Evolutionary conservation across 1,139 yeast genomes (phyloP).

Genomic region (Taiozyma sp.): DNA sequence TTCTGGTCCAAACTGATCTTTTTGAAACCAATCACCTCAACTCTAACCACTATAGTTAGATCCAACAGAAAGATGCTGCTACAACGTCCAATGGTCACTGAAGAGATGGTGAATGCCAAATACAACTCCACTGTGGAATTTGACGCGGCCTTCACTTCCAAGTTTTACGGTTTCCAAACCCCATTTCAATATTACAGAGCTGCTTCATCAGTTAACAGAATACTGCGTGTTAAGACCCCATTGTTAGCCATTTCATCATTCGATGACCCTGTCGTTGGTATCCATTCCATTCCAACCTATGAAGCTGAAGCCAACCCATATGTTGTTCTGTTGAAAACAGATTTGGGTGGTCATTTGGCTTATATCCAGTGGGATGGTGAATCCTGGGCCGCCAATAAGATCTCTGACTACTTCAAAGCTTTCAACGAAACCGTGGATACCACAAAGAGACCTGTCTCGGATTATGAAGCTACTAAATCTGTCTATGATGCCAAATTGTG

Average conservation of each 20-base stretch:
- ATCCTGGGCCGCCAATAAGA: slow-evolving; percentile 69
- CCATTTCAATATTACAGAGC: slow-evolving; percentile 69
- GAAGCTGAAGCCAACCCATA: slow-evolving; percentile 68
- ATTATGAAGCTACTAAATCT: slow-evolving; percentile 13
- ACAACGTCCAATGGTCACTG: slow-evolving; percentile 28
- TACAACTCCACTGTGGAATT: slow-evolving; percentile 45
- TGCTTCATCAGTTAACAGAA: slow-evolving; percentile 58
- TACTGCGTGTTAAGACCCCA: slow-evolving; percentile 58
- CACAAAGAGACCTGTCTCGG: slow-evolving; percentile 11
- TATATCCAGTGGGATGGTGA: slow-evolving; percentile 51
- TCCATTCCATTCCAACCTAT: slow-evolving; percentile 52
- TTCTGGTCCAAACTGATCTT: slow-evolving; percentile 60
- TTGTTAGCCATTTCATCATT: slow-evolving; percentile 59
- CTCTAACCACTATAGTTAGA: slow-evolving; percentile 55
- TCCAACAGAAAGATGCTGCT: slow-evolving; percentile 53
- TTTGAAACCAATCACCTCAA: slow-evolving; percentile 59
- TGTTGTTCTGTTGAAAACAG: slow-evolving; percentile 58
- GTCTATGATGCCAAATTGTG: slow-evolving; percentile 16
- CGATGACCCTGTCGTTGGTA: slow-evolving; percentile 83
- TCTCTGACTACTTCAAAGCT: slow-evolving; percentile 53
- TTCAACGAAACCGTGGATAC: slow-evolving; percentile 37
- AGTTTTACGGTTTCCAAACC: slow-evolving; percentile 62
- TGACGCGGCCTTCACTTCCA: slow-evolving; percentile 70
- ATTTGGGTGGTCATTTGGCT: slow-evolving; percentile 84
- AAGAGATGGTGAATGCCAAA: slow-evolving; percentile 32